These are phyloP conservation scores for Euphorbia peplus DNA, from an alignment of 345 rosid genomes.

Conservation along the genomic window DNA sequence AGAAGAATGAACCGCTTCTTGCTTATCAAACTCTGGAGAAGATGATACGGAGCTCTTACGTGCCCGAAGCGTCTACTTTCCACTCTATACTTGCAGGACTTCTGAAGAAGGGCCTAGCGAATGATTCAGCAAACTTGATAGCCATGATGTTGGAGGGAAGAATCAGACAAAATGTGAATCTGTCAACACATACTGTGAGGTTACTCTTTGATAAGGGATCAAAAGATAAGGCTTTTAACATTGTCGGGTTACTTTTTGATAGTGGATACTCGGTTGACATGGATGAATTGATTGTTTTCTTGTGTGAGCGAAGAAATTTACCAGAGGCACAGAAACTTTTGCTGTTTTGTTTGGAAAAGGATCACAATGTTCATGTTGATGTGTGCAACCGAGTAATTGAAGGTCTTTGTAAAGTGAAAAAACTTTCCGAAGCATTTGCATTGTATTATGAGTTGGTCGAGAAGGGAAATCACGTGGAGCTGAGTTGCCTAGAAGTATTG, in stretches of 20 bases:
- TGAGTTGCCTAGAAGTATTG: conserved; percentile 53
- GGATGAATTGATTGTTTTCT: conserved; percentile 50
- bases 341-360: conserved; percentile 55
- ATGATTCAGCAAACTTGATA: conserved; percentile 51
- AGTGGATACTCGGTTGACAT: conserved; percentile 54
- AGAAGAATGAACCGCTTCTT: conserved; percentile 52
- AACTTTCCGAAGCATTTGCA: conserved; percentile 58
- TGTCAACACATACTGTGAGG: conserved; percentile 52
- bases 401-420: conserved; percentile 57
- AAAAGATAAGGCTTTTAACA: conserved; percentile 48
- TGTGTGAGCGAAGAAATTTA: conserved; percentile 44
- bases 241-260: conserved; percentile 47
- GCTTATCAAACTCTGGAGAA: conserved; percentile 55
- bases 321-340: conserved; percentile 52
- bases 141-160: conserved; percentile 54
- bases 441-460: conserved; percentile 67
- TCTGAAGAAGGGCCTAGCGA: conserved; percentile 39
- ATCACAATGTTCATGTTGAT: conserved; percentile 38
- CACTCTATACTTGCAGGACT: conserved; percentile 60
- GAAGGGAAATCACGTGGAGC: conserved; percentile 43
- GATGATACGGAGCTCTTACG: conserved; percentile 71
- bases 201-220: conserved; percentile 44
- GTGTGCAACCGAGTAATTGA: conserved; percentile 45
- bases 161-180: conserved; percentile 53
- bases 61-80: conserved; percentile 52